Conservation (phyloP, 441 rosid genomes). For the Capsella rubella region DNA sequence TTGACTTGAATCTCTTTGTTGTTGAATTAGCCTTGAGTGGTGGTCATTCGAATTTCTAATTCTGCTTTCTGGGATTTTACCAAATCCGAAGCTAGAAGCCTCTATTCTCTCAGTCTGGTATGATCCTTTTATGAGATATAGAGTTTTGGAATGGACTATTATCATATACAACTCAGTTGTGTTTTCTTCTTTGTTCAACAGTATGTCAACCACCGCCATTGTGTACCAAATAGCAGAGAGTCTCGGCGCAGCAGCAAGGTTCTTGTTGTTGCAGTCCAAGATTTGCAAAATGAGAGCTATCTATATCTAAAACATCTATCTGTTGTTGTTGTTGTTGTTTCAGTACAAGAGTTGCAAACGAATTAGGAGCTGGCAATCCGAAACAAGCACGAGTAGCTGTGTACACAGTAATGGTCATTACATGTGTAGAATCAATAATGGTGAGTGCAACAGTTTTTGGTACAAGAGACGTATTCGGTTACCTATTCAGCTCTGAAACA, state of each 20-base stretch:
- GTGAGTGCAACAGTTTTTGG: constrained; percentile 57
- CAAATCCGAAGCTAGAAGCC: too few species aligned
- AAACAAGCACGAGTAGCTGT: constrained; percentile 56
- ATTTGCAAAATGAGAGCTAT: background rate
- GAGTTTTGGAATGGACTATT: too few species aligned
- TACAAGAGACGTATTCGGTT: constrained; percentile 59
- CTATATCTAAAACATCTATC: background rate
- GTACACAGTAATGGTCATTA: constrained; percentile 45
- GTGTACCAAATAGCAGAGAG: constrained; percentile 46
- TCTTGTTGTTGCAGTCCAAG: background rate
- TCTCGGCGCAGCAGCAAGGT: constrained; percentile 69
- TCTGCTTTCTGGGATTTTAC: too few species aligned
- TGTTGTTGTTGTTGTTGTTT: constrained; percentile 14
- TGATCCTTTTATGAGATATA: too few species aligned
- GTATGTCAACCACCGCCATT: too few species aligned
- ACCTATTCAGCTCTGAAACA: constrained; percentile 64
- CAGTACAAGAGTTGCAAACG: constrained; percentile 89
- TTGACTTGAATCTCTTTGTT: background rate
- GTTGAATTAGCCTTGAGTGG: too few species aligned
- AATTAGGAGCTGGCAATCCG: constrained; percentile 76
- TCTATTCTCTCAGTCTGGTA: too few species aligned
- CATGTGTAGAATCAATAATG: constrained; percentile 45
- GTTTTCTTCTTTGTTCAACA: too few species aligned
- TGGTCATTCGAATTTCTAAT: too few species aligned
- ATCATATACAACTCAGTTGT: too few species aligned